Base-by-base conservation (phyloP, 2,329 filamentous ascomycete species). In the Colletotrichum neosansevieriae region DNA sequence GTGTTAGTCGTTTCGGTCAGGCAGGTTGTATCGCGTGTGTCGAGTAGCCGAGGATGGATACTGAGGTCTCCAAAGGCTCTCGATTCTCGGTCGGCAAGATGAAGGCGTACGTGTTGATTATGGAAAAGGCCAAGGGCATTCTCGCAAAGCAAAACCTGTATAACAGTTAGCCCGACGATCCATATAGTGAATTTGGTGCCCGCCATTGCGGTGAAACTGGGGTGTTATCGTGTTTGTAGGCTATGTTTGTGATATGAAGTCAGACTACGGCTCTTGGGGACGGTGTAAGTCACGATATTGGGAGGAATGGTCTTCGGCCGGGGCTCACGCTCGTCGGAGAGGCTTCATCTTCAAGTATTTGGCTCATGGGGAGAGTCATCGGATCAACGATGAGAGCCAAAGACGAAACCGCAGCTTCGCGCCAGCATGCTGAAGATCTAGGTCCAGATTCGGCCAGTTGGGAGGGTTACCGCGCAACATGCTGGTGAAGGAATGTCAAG, bases 401-500 rank as follows among this genome's bases (percentile, higher is more conserved):
- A 21, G 17, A 51, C 19, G 34, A 59, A 29, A 19, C 47, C 61
- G 34, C 32, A 54, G 49, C 24, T 17, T 19, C 32, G 45, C 40
- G 9, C n/a, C 51, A 17, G 36, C 13, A 17, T 1, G n/a, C 21
- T 56, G 45, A 45, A 42, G 42, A 21, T 36, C 38, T 36, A 21
- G 50, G 63, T 42, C 62, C 57, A 58, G 57, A 58, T 13, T 40
- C 51, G 56, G 38, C 38, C 38, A 44, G 45, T 44, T 13, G 12
- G 17, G 3, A 29, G 21, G 34, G 70, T 69, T 69, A 63, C 68
- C 49, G 68, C 58, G 70, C 70, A 71, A 70, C 68, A 57, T 47
- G 49, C 29, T n/a, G 32, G 32, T 19, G 17, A 42, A 59, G 57
- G 64, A 69, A 71, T 71, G 60, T 19, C 3, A 17, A 10, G 34